Conservation (phyloP, 2,329 filamentous ascomycete species). For the Cercospora sp. region DNA sequence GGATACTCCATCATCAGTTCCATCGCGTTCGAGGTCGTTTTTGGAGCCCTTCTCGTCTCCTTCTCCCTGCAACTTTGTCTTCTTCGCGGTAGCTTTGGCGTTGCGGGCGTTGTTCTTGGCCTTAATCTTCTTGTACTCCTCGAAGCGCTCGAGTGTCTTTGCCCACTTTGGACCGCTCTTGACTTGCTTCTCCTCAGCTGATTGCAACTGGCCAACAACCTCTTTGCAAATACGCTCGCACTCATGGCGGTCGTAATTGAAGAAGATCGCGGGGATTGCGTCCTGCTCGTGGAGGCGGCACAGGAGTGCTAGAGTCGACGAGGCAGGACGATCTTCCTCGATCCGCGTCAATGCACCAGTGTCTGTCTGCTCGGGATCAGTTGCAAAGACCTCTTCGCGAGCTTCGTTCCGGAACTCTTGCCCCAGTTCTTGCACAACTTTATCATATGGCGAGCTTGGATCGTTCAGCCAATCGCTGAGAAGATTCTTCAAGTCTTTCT, state of each 20-base stretch:
- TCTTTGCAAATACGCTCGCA: conserved; percentile 62
- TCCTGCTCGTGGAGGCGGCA: conserved; percentile 61
- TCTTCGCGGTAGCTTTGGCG: conserved; percentile 42
- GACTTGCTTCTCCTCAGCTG: conserved; percentile 59
- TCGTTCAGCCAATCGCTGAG: conserved; percentile 63
- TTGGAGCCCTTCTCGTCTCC: conserved; percentile 55
- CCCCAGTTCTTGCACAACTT: conserved; percentile 53
- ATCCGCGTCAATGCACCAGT: conserved; percentile 16
- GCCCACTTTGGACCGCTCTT: conserved; percentile 61
- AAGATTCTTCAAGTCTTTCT: conserved; percentile 58
- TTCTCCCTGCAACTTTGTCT: conserved; percentile 39
- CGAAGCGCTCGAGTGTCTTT: conserved; percentile 58
- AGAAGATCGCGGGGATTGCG: conserved; percentile 71
- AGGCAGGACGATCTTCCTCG: conserved; percentile 22
- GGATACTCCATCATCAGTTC: conserved; percentile 55
- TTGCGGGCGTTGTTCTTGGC: conserved; percentile 40
- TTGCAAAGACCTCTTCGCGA: conserved; percentile 30
- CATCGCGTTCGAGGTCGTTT: conserved; percentile 58
- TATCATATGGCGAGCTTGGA: conserved; percentile 53
- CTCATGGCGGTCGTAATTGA: conserved; percentile 69
- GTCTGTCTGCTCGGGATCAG: conserved; percentile 15
- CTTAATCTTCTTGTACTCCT: conserved; percentile 56
- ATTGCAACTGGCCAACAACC: conserved; percentile 55
- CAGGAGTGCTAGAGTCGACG: conserved; percentile 59
- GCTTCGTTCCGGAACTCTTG: conserved; percentile 29